These are phyloP conservation scores for Plantago coronopus DNA, from an alignment of 305 asterid genomes.

Conservation along the genomic window DNA sequence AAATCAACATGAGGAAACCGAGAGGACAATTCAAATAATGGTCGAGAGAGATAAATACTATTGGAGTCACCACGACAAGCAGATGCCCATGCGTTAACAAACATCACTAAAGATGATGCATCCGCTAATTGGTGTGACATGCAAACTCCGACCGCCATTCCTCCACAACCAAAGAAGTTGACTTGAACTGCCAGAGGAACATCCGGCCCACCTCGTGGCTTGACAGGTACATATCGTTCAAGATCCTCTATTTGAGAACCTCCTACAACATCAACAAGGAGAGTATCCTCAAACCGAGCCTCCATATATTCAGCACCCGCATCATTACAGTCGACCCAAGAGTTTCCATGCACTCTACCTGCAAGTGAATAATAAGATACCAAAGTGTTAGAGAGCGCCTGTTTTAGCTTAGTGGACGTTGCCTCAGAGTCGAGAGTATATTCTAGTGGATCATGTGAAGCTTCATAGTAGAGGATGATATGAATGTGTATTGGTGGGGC, in stretches of 20 bases:
- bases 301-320: conserved; percentile 25
- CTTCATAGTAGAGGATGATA: conserved; percentile 37
- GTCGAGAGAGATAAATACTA: not conserved
- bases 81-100: conserved; percentile 24
- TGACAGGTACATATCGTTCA: not conserved
- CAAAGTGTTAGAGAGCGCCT: conserved; percentile 23
- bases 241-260: not conserved
- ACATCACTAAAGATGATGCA: conserved; percentile 16
- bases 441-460: conserved; percentile 8
- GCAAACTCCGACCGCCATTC: conserved; percentile 28
- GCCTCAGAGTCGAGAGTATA: not conserved
- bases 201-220: conserved; percentile 11
- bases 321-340: conserved; percentile 29
- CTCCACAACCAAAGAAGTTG: conserved; percentile 32
- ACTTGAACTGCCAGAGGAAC: conserved; percentile 31
- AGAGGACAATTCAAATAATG: conserved; percentile 8
- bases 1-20: conserved; percentile 34
- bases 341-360: conserved; percentile 24
- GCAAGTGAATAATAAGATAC: conserved; percentile 30
- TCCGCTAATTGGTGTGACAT: conserved; percentile 31
- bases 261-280: not conserved
- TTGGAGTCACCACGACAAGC: not conserved
- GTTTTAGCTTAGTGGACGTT: conserved; percentile 27
- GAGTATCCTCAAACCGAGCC: conserved; percentile 11
- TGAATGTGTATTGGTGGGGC: conserved; percentile 39